Base-by-base conservation (phyloP, 108 stramenopile species). In the Aurantiochytrium sp. region DNA sequence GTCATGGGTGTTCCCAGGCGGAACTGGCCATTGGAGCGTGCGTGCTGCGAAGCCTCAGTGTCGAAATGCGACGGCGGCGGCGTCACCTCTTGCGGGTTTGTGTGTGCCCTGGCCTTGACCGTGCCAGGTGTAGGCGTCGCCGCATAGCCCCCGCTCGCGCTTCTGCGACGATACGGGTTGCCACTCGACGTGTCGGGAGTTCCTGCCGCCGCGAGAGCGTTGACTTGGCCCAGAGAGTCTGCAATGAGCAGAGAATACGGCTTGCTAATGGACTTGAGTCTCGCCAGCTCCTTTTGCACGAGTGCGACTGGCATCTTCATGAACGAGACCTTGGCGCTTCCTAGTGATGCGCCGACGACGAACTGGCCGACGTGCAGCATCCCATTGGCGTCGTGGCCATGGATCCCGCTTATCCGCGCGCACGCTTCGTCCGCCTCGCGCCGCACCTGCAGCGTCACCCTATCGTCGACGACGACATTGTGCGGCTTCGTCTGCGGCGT, bases 241-340 rank as follows among this genome's bases (percentile, higher is more conserved):
- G 76, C 76, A 8, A 83, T 28, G 76, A 83, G n/a, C n/a, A 83
- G 45, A 10, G 76, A 6, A 23, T 53, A 83, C 6, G 76, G 76
- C 23, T 83, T 83, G 45, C 76, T 47, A 23, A 83, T 35, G 23
- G 76, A 8, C 76, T 83, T 83, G 45, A 83, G 51, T 12, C 76
- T 12, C 4, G 45, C 51, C 49, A 83, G 76, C 51, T 83, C 76
- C 76, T 53, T 53, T 35, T 83, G 49, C 45, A 83, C 51, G 76
- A 83, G 76, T 6, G 45, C 49, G 25, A 53, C 51, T 6, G 76
- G 49, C 49, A 83, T 47, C 51, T 83, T 83, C 6, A 53, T 23
- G 23, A 83, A 83, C 8, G 76, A 83, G 12, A 83, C 76, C 23
- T 83, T 83, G 76, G 76, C 76, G 25, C 76, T 53, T 83, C 76